phyloP scores from a whole-genome alignment of 1,284 basidiomycete genomes.

The Phylloboletellus chloephorus region DNA sequence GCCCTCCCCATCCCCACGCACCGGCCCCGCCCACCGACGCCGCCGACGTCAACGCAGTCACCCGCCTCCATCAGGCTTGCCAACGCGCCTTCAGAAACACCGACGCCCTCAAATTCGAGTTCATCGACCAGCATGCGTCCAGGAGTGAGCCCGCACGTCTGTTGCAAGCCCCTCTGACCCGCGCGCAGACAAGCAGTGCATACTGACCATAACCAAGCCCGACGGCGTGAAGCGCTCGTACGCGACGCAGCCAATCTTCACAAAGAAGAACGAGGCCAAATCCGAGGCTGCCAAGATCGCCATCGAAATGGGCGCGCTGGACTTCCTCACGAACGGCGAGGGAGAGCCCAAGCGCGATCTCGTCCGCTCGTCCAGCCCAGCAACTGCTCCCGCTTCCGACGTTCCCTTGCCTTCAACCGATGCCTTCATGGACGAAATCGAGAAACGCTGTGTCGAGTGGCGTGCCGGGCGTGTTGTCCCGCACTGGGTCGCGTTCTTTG shows the following conservation, averaged over 20 bases:
- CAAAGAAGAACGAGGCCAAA: conserved; percentile 47
- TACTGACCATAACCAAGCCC: conserved; percentile 52
- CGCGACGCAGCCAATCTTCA: conserved; percentile 40
- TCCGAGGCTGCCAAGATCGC: conserved; percentile 47
- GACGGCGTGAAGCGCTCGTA: conserved; percentile 47
- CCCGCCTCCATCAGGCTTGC: conserved; percentile 41
- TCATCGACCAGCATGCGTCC: conserved; percentile 35
- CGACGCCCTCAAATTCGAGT: conserved; percentile 40
- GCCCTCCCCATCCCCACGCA: no score
- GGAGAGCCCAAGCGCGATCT: conserved; percentile 30
- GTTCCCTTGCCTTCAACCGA: conserved; percentile 4
- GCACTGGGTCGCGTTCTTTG: conserved; percentile 46
- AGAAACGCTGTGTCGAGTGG: conserved; percentile 49
- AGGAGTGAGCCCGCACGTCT: conserved; percentile 28
- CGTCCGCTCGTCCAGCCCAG: conserved; percentile 21
- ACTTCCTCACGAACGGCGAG: conserved; percentile 43
- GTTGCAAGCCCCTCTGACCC: conserved; percentile 1
- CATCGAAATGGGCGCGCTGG: conserved; percentile 50
- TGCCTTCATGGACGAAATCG: conserved; percentile 38
- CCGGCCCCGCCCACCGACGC: background rate
- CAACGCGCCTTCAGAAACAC: conserved; percentile 38
- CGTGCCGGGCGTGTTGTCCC: conserved; percentile 43
- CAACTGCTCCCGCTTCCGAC: background rate
- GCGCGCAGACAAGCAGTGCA: conserved; percentile 48
- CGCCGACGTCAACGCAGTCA: conserved; percentile 20